phyloP scores from a whole-genome alignment of 2,329 filamentous ascomycete species.

The Fusarium sp. region DNA sequence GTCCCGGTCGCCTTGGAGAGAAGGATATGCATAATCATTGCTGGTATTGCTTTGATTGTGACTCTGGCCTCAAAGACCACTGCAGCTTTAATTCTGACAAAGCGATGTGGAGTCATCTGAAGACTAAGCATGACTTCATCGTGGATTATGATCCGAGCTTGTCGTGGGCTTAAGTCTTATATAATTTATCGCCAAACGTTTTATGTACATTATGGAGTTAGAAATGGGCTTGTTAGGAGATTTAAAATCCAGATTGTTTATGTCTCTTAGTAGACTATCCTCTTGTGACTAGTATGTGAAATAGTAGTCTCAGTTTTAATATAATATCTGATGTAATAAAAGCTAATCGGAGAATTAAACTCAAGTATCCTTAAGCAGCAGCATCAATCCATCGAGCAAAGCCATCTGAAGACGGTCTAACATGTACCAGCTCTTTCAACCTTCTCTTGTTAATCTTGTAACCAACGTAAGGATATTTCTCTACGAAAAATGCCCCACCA shows the following conservation, averaged over 20 bases:
- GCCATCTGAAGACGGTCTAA: rapidly evolving
- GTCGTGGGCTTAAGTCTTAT: too few relatives aligned
- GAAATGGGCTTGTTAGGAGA: too few relatives aligned
- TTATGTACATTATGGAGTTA: too few relatives aligned
- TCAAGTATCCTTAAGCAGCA: too few relatives aligned
- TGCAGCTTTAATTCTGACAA: background rate
- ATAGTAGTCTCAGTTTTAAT: too few relatives aligned
- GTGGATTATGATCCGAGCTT: background rate
- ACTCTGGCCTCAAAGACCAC: background rate
- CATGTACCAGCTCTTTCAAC: background rate
- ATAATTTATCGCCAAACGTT: too few relatives aligned
- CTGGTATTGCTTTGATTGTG: background rate
- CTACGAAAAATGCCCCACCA: background rate
- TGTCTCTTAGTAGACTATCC: too few relatives aligned
- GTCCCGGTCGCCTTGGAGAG: too few relatives aligned
- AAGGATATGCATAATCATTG: background rate
- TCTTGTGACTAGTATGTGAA: too few relatives aligned
- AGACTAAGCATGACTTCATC: background rate
- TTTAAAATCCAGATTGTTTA: too few relatives aligned
- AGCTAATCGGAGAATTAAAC: too few relatives aligned
- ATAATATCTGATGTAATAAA: too few relatives aligned
- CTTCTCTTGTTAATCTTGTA: background rate
- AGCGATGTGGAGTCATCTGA: background rate
- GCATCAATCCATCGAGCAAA: background rate
- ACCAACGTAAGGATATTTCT: background rate